These are phyloP conservation scores for Sarocladium strictum DNA, from an alignment of 2,329 filamentous ascomycete genomes.

Conservation along the genomic window DNA sequence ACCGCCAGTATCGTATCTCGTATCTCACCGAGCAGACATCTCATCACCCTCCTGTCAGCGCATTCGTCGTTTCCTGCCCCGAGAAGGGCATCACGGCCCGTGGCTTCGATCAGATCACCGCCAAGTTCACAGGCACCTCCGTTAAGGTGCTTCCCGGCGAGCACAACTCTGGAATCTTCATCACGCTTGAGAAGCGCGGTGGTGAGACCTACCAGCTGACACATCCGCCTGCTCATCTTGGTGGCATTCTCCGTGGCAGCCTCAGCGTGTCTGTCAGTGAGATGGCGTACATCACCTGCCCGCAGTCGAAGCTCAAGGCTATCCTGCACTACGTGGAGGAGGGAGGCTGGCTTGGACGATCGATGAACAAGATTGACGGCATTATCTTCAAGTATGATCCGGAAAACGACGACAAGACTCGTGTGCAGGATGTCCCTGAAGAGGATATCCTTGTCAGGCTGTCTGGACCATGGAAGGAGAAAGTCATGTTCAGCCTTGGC, in stretches of 20 bases:
- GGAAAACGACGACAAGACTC: constrained; percentile 71
- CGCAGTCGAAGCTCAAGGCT: constrained; percentile 84
- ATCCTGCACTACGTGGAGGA: constrained; percentile 93
- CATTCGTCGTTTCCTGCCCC: constrained; percentile 89
- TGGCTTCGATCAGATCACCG: constrained; percentile 93
- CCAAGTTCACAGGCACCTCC: constrained; percentile 95
- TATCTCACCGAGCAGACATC: constrained; percentile 98
- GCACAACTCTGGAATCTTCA: constrained; percentile 94
- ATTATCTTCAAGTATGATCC: constrained; percentile 88
- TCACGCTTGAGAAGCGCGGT: constrained; percentile 71
- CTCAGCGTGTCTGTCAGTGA: constrained; percentile 88
- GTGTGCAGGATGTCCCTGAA: constrained; percentile 80
- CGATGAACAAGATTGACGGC: constrained; percentile 87
- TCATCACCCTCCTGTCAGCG: constrained; percentile 94
- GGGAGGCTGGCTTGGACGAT: constrained; percentile 77
- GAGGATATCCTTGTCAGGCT: constrained; percentile 77
- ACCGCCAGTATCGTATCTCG: constrained; percentile 67
- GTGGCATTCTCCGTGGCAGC: constrained; percentile 80
- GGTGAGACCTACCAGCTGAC: constrained; percentile 93
- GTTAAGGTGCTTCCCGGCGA: constrained; percentile 86
- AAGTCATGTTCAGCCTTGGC: constrained; percentile 55
- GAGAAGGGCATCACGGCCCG: constrained; percentile 82
- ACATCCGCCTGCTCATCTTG: constrained; percentile 88
- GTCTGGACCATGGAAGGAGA: constrained; percentile 80
- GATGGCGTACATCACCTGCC: constrained; percentile 79